Evolutionary conservation across 331 rosid species (phyloP).

Genomic region (Dryas integrifolia): DNA sequence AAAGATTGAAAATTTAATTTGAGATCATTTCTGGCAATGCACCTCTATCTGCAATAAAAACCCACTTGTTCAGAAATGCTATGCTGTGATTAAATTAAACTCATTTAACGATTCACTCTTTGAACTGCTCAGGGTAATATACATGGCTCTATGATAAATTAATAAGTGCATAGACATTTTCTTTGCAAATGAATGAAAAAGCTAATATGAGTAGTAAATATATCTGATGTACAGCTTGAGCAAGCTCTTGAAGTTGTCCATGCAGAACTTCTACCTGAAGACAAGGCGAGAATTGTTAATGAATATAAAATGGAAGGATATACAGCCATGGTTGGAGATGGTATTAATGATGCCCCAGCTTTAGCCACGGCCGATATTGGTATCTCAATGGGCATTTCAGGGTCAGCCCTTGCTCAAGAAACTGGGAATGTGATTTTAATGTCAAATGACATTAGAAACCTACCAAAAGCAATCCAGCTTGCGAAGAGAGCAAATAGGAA

Average conservation of each 20-base stretch:
- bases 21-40: too few species aligned
- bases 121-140: too few species aligned
- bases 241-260: constrained; percentile 54
- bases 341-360: constrained; percentile 89
- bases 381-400: constrained; percentile 92
- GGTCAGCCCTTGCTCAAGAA: constrained; percentile 85
- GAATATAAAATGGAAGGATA: constrained; percentile 60
- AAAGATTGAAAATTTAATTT: too few species aligned
- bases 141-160: too few species aligned
- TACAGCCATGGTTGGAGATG: constrained; percentile 91
- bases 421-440: constrained; percentile 74
- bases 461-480: constrained; percentile 71
- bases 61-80: too few species aligned
- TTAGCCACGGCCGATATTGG: constrained; percentile 89
- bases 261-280: constrained; percentile 86
- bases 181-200: too few species aligned
- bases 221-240: constrained; percentile 57
- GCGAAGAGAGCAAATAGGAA: constrained; percentile 53
- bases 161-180: too few species aligned
- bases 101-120: too few species aligned
- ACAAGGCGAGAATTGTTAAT: constrained; percentile 56
- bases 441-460: constrained; percentile 80
- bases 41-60: too few species aligned
- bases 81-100: too few species aligned
- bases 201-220: not conserved